These are phyloP conservation scores for Aspergillus ustus DNA, from an alignment of 2,329 filamentous ascomycete genomes.

Conservation along the genomic window DNA sequence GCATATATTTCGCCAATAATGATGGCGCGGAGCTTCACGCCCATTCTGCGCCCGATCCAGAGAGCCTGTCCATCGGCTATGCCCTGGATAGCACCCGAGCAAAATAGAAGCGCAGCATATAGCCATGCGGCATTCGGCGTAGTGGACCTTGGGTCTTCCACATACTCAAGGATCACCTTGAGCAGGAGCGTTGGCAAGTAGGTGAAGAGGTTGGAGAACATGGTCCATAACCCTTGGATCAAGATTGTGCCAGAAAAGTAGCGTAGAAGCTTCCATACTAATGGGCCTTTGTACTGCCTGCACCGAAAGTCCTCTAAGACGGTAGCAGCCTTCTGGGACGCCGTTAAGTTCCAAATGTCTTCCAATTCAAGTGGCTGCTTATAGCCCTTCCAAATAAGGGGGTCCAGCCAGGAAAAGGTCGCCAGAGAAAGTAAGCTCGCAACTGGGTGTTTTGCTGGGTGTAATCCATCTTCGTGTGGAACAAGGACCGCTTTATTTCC, in stretches of 20 bases:
- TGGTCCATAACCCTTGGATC: slow-evolving; percentile 78
- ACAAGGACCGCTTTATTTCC: slow-evolving; percentile 88
- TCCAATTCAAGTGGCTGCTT: slow-evolving; percentile 79
- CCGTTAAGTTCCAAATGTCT: slow-evolving; percentile 89
- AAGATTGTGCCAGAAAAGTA: slow-evolving; percentile 81
- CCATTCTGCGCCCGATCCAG: slow-evolving; percentile 93
- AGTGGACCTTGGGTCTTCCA: slow-evolving; percentile 77
- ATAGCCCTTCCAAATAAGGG: slow-evolving; percentile 87
- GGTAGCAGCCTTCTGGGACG: slow-evolving; percentile 82
- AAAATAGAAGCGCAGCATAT: slow-evolving; percentile 86
- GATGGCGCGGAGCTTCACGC: slow-evolving; percentile 88
- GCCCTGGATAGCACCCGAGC: slow-evolving; percentile 80
- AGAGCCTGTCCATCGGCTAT: slow-evolving; percentile 83
- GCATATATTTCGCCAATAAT: slow-evolving; percentile 97
- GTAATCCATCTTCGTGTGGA: slow-evolving; percentile 85
- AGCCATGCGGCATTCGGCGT: slow-evolving; percentile 93
- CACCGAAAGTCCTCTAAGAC: slow-evolving; percentile 84
- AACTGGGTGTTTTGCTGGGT: slow-evolving; percentile 83
- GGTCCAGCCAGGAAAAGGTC: slow-evolving; percentile 89
- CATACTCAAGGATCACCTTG: slow-evolving; percentile 88
- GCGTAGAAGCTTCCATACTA: slow-evolving; percentile 79
- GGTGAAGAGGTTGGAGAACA: slow-evolving; percentile 78
- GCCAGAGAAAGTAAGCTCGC: slow-evolving; percentile 87
- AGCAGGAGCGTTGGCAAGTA: slow-evolving; percentile 91
- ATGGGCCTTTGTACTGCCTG: slow-evolving; percentile 76